Percentiles rank a stretch among this genome's conserved stretches.
Conservation (phyloP, 345 rosid genomes). For the Chamaenerion angustifolium region DNA sequence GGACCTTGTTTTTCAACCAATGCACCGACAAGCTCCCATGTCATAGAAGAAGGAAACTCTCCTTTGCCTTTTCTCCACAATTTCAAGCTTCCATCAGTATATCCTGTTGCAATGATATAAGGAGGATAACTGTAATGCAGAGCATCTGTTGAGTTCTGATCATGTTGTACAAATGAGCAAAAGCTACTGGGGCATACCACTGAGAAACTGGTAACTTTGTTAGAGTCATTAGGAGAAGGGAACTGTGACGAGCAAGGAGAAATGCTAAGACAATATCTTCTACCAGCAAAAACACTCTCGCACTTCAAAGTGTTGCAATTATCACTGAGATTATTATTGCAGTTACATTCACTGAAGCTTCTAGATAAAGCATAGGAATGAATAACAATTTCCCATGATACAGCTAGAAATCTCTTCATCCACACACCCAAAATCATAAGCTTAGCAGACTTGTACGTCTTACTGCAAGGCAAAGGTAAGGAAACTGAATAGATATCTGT, state of each 20-base stretch:
- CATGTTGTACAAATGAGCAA: slow-evolving; percentile 17
- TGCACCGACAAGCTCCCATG: slow-evolving; percentile 75
- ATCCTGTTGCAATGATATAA: slow-evolving; percentile 75
- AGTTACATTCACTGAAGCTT: slow-evolving; percentile 31
- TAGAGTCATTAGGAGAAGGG: slow-evolving; percentile 42
- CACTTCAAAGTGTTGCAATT: slow-evolving; percentile 25
- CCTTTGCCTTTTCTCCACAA: slow-evolving; percentile 50
- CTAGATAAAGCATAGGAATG: slow-evolving; percentile 31
- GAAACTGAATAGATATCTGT: slow-evolving; percentile 42
- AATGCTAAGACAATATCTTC: slow-evolving; percentile 37
- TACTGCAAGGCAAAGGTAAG: slow-evolving; percentile 34
- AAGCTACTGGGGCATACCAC: slow-evolving; percentile 33
- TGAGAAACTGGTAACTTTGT: slow-evolving; percentile 56
- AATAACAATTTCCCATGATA: slow-evolving; percentile 59
- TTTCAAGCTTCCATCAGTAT: slow-evolving; percentile 63
- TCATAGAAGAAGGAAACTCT: slow-evolving; percentile 18
- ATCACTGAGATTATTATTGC: slow-evolving; percentile 23
- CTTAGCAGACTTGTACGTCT: slow-evolving; percentile 28
- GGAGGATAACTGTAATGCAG: slow-evolving; percentile 23
- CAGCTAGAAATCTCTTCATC: slow-evolving; percentile 47
- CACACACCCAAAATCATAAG: slow-evolving; percentile 67
- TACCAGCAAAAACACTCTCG: slow-evolving; percentile 32
- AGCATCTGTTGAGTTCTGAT: slow-evolving; percentile 17
- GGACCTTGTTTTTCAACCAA: slow-evolving; percentile 43
- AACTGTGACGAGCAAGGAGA: slow-evolving; percentile 42